phyloP scores from a whole-genome alignment of 352 stramenopile genomes.

The Globisporangium perplexum region DNA sequence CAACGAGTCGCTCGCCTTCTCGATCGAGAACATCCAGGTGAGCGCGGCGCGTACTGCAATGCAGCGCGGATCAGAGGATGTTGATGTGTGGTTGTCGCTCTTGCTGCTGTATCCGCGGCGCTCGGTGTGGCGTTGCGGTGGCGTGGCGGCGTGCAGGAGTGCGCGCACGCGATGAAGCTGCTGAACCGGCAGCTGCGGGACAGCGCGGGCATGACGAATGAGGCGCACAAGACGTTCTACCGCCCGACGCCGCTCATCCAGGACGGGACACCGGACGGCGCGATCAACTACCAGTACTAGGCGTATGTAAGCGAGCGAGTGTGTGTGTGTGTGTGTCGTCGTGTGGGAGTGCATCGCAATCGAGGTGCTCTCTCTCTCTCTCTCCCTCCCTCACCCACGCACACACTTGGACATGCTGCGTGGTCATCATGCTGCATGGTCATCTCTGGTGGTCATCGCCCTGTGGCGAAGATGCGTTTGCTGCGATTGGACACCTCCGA shows the following conservation, averaged over 20 bases:
- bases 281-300: conserved; percentile 10
- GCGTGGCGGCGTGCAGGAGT: conserved; percentile 23
- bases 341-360: background rate
- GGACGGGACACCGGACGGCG: conserved; percentile 3
- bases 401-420: too few relatives aligned
- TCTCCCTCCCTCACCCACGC: too few relatives aligned
- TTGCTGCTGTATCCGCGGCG: background rate
- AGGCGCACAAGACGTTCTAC: conserved; percentile 24
- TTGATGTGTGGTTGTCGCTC: background rate
- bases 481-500: background rate
- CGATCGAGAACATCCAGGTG: conserved; percentile 73
- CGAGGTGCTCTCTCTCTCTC: background rate
- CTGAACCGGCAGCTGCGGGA: conserved; percentile 64
- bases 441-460: too few relatives aligned
- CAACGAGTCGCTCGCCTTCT: conserved; percentile 77
- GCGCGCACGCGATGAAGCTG: conserved; percentile 63
- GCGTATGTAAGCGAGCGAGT: background rate
- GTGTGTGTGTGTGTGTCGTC: background rate
- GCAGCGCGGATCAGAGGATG: background rate
- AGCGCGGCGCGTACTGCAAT: background rate
- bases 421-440: too few relatives aligned
- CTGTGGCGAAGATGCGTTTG: background rate
- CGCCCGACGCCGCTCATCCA: conserved; percentile 14
- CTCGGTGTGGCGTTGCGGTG: background rate
- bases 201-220: conserved; percentile 33